A percentile compares a stretch with the other conserved stretches of the same genome.
Evolutionary conservation across 768 basidiomycete genomes (phyloP).

Genomic region (Suillus americanus): DNA sequence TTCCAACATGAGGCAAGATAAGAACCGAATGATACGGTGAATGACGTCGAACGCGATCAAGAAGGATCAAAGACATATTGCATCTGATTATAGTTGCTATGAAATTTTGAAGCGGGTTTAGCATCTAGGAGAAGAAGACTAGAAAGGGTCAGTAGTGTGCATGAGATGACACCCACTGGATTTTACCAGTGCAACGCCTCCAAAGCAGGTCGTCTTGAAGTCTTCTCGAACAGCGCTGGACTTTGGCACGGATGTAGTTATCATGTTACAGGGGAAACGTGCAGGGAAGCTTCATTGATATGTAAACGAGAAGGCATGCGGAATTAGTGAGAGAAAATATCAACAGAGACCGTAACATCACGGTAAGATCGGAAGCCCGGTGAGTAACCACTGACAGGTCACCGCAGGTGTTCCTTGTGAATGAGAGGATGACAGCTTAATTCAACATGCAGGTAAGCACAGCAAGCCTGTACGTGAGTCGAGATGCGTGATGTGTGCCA

Average conservation of each 20-base stretch:
- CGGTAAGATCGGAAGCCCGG: background rate
- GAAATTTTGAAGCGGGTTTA: background rate
- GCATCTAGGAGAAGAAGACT: background rate
- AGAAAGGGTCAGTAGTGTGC: background rate
- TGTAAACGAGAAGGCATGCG: background rate
- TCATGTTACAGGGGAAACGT: background rate
- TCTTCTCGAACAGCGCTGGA: background rate
- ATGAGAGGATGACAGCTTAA: background rate
- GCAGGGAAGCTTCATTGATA: background rate
- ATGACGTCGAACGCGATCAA: background rate
- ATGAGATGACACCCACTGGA: background rate
- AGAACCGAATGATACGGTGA: background rate
- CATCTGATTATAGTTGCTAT: background rate
- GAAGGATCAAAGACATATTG: background rate
- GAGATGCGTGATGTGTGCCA: background rate
- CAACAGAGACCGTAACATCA: background rate
- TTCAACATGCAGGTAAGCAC: background rate
- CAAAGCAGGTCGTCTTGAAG: background rate
- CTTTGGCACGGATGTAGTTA: background rate
- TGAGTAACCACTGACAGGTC: background rate
- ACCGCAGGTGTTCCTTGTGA: background rate
- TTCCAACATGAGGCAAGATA: constrained; percentile 1
- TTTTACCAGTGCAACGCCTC: background rate
- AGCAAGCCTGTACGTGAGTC: background rate
- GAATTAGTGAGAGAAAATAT: background rate